phyloP scores from a whole-genome alignment of 2,329 filamentous ascomycete species.

The Phaeosphaeriaceae sp. region DNA sequence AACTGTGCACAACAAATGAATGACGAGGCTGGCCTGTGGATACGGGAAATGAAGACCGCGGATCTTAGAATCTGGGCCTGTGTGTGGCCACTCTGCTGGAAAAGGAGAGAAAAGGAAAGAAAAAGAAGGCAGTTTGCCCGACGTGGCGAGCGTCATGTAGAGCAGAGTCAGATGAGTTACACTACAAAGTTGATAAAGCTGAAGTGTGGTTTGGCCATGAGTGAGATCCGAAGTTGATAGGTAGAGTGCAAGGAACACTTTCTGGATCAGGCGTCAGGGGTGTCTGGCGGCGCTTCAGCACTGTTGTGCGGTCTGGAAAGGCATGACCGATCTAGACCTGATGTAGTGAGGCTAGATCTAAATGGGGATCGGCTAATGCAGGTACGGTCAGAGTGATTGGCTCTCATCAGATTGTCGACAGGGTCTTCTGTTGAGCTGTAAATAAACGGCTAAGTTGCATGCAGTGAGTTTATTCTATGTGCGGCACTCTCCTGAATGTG shows the following conservation, averaged over 20 bases:
- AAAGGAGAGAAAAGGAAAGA: constrained; percentile 19
- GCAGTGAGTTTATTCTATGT: constrained; percentile 1
- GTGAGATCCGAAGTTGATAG: constrained; percentile 1
- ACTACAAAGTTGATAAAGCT: constrained; percentile 5
- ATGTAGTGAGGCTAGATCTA: no score
- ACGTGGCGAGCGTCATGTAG: constrained; percentile 4
- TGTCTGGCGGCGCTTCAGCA: constrained; percentile 24
- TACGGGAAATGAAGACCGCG: constrained; percentile 41
- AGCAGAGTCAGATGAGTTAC: constrained; percentile 7
- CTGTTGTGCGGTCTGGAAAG: constrained; percentile 19
- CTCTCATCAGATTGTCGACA: no score
- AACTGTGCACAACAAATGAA: constrained; percentile 32
- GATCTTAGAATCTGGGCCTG: constrained; percentile 23
- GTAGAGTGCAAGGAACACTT: background rate
- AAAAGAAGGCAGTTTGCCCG: constrained; percentile 13
- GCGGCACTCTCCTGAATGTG: constrained; percentile 22
- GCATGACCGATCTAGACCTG: constrained; percentile 1
- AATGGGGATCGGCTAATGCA: no score
- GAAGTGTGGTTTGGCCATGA: background rate
- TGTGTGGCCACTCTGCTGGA: constrained; percentile 18
- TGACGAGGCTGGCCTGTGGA: constrained; percentile 33
- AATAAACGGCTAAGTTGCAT: constrained; percentile 28
- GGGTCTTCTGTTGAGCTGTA: constrained; percentile 3
- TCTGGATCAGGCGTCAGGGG: constrained; percentile 24
- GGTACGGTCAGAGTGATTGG: no score